A percentile compares a stretch with the other conserved stretches of the same genome.
Evolutionary conservation across 495 filamentous ascomycete genomes (phyloP).

Genomic region (Glonium stellatum): DNA sequence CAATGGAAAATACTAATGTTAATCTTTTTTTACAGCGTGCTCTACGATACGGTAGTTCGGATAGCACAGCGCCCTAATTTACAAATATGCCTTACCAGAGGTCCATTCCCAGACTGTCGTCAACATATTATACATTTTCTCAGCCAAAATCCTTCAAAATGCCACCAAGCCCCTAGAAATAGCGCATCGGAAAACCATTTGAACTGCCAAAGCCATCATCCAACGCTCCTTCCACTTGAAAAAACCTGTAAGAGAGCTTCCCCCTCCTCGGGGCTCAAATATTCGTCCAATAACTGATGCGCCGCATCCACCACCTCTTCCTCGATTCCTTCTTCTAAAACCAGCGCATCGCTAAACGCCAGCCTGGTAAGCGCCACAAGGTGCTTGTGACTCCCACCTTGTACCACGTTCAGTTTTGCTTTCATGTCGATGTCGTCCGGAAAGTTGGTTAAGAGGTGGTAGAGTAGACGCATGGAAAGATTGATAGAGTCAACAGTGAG

Average conservation of each 20-base stretch:
- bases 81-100: too few species aligned
- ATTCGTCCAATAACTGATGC: conserved; percentile 56
- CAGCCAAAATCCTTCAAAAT: too few species aligned
- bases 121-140: too few species aligned
- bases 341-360: conserved; percentile 57
- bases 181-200: not conserved
- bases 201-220: not conserved
- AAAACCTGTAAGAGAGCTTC: conserved; percentile 56
- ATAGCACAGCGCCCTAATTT: too few species aligned
- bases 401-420: conserved; percentile 49
- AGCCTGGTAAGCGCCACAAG: conserved; percentile 58
- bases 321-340: conserved; percentile 59
- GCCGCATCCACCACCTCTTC: conserved; percentile 61
- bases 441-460: conserved; percentile 49
- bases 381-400: conserved; percentile 59
- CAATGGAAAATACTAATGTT: too few species aligned
- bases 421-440: conserved; percentile 46
- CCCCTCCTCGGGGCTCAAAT: conserved; percentile 63
- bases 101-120: too few species aligned
- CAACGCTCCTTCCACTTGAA: conserved; percentile 34
- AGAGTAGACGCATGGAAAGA: conserved; percentile 53
- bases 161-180: too few species aligned
- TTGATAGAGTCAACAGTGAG: conserved; percentile 49
- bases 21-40: too few species aligned
- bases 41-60: too few species aligned